phyloP scores from a whole-genome alignment of 1,284 basidiomycete genomes.

The Pascua sp. region DNA sequence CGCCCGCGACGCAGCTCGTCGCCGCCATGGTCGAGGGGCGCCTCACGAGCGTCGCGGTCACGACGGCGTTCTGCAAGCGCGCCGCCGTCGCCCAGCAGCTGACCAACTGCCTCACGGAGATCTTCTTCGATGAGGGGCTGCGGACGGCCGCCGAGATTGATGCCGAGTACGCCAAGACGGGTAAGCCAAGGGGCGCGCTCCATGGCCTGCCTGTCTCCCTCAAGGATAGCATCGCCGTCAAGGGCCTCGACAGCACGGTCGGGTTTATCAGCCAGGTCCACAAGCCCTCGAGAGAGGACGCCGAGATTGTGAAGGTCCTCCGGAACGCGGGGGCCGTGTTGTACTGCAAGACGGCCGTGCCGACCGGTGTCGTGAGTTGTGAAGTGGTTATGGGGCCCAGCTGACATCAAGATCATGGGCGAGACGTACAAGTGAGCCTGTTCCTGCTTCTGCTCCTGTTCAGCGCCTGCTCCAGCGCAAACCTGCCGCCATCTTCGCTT shows the following conservation, averaged over 20 bases:
- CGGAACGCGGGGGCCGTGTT: slow-evolving; percentile 24
- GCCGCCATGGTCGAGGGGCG: slow-evolving; percentile 19
- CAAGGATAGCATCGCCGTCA: slow-evolving; percentile 28
- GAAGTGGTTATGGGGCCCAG: not conserved
- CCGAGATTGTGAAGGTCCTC: slow-evolving; percentile 13
- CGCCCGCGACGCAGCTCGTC: slow-evolving; percentile 34
- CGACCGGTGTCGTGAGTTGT: slow-evolving; percentile 13
- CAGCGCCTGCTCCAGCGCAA: too few species aligned
- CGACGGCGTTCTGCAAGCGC: slow-evolving; percentile 64
- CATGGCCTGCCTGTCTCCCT: slow-evolving; percentile 52
- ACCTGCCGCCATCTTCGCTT: too few species aligned
- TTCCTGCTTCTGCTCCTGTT: too few species aligned
- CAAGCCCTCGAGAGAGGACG: slow-evolving; percentile 11
- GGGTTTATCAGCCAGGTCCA: slow-evolving; percentile 20
- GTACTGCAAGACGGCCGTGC: slow-evolving; percentile 28
- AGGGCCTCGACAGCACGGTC: slow-evolving; percentile 32
- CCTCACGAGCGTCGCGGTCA: slow-evolving; percentile 24
- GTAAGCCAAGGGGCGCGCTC: slow-evolving; percentile 46
- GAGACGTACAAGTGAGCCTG: slow-evolving; percentile 16
- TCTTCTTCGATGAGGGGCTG: slow-evolving; percentile 47
- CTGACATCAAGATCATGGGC: slow-evolving; percentile 25
- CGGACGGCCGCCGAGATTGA: slow-evolving; percentile 46
- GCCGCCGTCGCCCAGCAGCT: slow-evolving; percentile 76
- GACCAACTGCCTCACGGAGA: slow-evolving; percentile 48
- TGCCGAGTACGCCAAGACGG: slow-evolving; percentile 38